Evolutionary conservation across 306 rosid genomes (phyloP), one percentile per base, ranked within the genome.

Genomic region (Vigna unguiculata): DNA sequence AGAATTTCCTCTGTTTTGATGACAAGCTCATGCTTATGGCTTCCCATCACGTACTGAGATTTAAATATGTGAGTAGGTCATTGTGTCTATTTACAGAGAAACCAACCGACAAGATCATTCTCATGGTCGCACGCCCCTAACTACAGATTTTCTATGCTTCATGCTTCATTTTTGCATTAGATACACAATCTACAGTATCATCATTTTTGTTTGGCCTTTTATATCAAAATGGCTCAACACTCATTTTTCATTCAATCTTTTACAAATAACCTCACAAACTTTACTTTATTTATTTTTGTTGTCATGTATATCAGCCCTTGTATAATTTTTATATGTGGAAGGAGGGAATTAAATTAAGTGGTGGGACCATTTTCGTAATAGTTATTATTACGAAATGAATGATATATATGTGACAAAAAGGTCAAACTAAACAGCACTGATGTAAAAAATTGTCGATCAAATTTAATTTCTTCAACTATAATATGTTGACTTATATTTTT

Each of bases 51-150:
- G 86, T 81, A 83, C 66, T 70, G 43, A 68, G 30, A 71, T 65
- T 65, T 63, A 36, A 36, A 65, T 38, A 60, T 61, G 58, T 75
- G 72, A 40, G 77, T 47, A 53, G 51, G 62, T 1, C 59, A 79
- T 85, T 63, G 82, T 88, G 70, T 74, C 91, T 81, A 78, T 71
- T 58, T 68, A 54, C 82, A 76, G 46, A 57, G 81, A 59, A 75
- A 77, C 77, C 78, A 70, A 68, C 57, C 57, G 46, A 65, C 72
- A 45, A 7, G 22, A 46, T 68, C 34, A 68, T 45, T 46, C 57
- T 68, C 4, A 46, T 45, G 57, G 22, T 68, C 72, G 40, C 72
- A 43, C 38, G 72, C 38, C 12, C 20, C 72, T 66, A 66, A 66
- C 13, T 13, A 21, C 12, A 66, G 5, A 21, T 21, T 66, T 66